These are phyloP conservation scores for Cantharellus anzutake DNA, from an alignment of 768 basidiomycete species.

Conservation along the genomic window DNA sequence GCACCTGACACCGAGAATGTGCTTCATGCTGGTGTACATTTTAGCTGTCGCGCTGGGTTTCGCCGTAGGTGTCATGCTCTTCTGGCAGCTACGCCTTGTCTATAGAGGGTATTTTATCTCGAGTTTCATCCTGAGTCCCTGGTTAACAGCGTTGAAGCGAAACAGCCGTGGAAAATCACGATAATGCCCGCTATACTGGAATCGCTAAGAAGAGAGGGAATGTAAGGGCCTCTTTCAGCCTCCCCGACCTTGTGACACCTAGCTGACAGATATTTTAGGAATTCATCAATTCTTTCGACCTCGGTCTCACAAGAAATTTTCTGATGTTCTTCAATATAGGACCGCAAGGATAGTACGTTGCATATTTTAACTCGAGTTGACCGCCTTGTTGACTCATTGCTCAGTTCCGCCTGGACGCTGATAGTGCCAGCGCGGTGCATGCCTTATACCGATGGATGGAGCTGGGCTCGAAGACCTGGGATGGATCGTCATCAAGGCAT, in stretches of 20 bases:
- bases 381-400: not conserved
- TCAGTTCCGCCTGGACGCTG: slow-evolving; percentile 59
- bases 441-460: slow-evolving; percentile 70
- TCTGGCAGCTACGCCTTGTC: slow-evolving; percentile 57
- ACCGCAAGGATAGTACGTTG: slow-evolving; percentile 53
- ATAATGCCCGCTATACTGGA: slow-evolving; percentile 58
- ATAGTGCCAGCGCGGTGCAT: slow-evolving; percentile 59
- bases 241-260: slow-evolving; percentile 1
- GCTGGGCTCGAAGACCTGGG: slow-evolving; percentile 56
- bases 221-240: slow-evolving; percentile 21
- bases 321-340: slow-evolving; percentile 78
- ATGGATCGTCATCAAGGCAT: slow-evolving; percentile 43
- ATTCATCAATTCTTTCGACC: slow-evolving; percentile 83
- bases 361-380: slow-evolving; percentile 9
- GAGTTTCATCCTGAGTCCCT: not conserved
- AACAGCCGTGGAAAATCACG: slow-evolving; percentile 80
- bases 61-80: slow-evolving; percentile 50
- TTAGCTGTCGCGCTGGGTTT: slow-evolving; percentile 56
- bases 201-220: slow-evolving; percentile 50
- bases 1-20: slow-evolving; percentile 42
- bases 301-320: slow-evolving; percentile 55
- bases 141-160: slow-evolving; percentile 24
- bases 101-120: slow-evolving; percentile 19
- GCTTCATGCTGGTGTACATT: slow-evolving; percentile 59
- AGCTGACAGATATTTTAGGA: slow-evolving; percentile 20